These are phyloP conservation scores for Elongisporangium prolatum DNA, from an alignment of 352 stramenopile genomes.

Conservation along the genomic window DNA sequence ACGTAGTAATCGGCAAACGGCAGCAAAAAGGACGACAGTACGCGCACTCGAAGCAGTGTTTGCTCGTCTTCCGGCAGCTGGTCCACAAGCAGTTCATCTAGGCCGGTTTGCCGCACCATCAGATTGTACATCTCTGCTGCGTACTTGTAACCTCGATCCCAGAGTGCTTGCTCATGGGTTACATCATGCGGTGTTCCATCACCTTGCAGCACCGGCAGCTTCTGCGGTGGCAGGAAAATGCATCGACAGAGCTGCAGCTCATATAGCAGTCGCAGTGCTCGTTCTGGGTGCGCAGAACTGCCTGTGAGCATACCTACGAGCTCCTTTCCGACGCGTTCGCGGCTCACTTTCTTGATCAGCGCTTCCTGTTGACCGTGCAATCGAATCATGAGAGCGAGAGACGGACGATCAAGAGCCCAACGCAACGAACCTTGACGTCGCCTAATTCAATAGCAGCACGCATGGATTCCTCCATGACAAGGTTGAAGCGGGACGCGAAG, in stretches of 20 bases:
- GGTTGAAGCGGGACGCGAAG: constrained; percentile 95
- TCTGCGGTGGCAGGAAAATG: constrained; percentile 49
- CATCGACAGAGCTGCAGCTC: constrained; percentile 44
- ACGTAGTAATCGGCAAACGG: constrained; percentile 47
- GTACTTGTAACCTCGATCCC: constrained; percentile 37
- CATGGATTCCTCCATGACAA: constrained; percentile 86
- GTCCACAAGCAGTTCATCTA: constrained; percentile 20
- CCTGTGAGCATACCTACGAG: constrained; percentile 63
- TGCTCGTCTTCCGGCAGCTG: constrained; percentile 30
- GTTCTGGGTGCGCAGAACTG: constrained; percentile 54
- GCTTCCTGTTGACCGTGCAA: constrained; percentile 23
- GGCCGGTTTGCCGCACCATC: constrained; percentile 8
- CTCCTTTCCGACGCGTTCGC: constrained; percentile 78
- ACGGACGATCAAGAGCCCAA: background rate
- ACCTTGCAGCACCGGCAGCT: constrained; percentile 25
- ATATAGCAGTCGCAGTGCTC: constrained; percentile 46
- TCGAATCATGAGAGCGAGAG: background rate
- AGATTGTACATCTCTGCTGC: constrained; percentile 37
- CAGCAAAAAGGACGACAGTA: constrained; percentile 54
- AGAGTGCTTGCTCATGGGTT: constrained; percentile 13
- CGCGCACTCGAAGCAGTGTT: constrained; percentile 40
- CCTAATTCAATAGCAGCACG: constrained; percentile 51
- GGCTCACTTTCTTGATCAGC: constrained; percentile 70
- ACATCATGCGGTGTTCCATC: constrained; percentile 14
- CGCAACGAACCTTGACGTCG: constrained; percentile 31